Base-by-base conservation (phyloP, 495 filamentous ascomycete species). In the Tuber aestivum region DNA sequence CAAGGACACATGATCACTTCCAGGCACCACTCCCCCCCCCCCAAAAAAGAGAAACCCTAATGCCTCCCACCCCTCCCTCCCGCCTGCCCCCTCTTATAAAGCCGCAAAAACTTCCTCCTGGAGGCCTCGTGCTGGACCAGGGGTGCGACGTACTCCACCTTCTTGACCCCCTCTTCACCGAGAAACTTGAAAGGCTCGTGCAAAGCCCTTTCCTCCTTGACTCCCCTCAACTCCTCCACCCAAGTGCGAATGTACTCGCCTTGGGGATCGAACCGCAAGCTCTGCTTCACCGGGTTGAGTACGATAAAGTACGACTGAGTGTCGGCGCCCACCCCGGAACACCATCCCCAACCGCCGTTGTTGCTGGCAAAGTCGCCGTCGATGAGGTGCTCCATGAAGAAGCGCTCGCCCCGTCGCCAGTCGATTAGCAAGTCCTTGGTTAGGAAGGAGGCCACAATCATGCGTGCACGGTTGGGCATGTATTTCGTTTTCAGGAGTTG, bases 351-450 rank as follows among this genome's bases (percentile, higher is more conserved):
- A 0, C 94, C 94, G 37, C 94, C 93, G 80, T 95, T 95, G 80
- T 97, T 97, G 56, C 89, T 92, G 1, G 94, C 93, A 82, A 97
- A 97, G 83, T 97, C 94, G 18, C 94, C 94, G 83, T 97, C 94
- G 74, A 97, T 89, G 8, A 97, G 87, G 72, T 93, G 87, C 80
- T 92, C 89, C 92, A 96, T 97, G 86, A 97, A 97, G 82, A 91
- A 95, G 21, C 86, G 87, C 85, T 97, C 94, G 16, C 94, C 94
- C 81, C 93, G 89, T 21, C 94, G 91, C 94, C 94, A 97, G 86
- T 97, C 94, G 41, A 97, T 84, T 37, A 96, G 85, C 7, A 97
- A 87, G 78, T 97, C 91, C 83, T 97, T 97, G 74, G 91, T 87
- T 0, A 97, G 87, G 83, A 97, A 97, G 1, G 92, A 95, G 37